Evolutionary conservation across 78 protist species (phyloP).

Genomic region (Kipferlia bialata): DNA sequence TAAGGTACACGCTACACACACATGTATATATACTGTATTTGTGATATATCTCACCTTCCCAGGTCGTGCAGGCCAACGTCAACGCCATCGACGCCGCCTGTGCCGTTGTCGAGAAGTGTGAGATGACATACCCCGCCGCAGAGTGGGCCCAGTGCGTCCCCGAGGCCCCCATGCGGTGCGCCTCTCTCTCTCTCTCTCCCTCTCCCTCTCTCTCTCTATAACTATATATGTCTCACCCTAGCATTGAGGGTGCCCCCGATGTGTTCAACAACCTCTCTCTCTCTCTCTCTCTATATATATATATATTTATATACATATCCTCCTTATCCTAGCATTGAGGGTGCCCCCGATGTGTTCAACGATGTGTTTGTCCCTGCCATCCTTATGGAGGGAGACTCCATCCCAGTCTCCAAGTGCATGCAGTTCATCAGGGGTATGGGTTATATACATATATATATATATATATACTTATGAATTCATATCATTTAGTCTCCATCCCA

Average conservation of each 20-base stretch:
- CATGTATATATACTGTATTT: no score
- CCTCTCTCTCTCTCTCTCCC: constrained; percentile 30
- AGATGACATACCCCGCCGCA: constrained; percentile 13
- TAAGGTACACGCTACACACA: no score
- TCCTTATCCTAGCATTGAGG: not conserved
- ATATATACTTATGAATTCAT: no score
- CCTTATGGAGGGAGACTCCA: not conserved
- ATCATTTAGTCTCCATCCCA: not conserved
- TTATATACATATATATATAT: no score
- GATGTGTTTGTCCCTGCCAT: not conserved
- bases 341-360: not conserved
- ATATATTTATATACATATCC: no score
- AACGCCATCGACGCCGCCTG: constrained; percentile 37
- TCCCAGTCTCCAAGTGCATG: constrained; percentile 9
- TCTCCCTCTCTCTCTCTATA: no score
- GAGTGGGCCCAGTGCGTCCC: not conserved
- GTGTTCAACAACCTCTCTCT: no score
- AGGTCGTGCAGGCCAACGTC: constrained; percentile 38
- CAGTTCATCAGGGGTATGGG: no score
- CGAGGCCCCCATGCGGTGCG: constrained; percentile 12
- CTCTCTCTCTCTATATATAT: no score
- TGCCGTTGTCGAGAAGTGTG: constrained; percentile 1
- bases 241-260: no score
- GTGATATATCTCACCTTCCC: no score
- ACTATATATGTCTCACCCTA: no score